Evolutionary conservation across 2,329 filamentous ascomycete genomes (phyloP), one percentile per base, ranked within the genome.

Genomic region (Seiridium unicorne): DNA sequence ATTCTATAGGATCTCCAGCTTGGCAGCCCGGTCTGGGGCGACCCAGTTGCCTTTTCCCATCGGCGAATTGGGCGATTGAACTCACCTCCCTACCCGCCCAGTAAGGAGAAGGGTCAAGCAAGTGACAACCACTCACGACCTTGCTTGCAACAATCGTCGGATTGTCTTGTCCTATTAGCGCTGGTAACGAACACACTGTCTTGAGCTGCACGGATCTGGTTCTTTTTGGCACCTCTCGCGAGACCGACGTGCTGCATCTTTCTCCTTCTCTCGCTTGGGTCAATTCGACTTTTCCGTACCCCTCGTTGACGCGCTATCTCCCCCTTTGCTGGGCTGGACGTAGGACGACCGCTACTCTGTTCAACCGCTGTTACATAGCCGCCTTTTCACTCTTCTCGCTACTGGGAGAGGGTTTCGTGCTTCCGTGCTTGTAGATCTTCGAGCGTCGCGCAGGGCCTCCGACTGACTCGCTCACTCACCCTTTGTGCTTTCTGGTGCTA

Each of bases 51-150:
- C 54, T 60, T 62, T 64, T 61, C 64, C 70, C 68, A 69, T 70
- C 68, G 69, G 70, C 73, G 72, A 73, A 74, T 75, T 74, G 71
- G 65, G 67, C 69, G 68, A 66, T 64, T 65, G 64, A 65, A 67
- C 64, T 69, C 57, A 66, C 66, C 65, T 68, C 64, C 67, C 64
- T 70, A 73, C 73, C 71, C 71, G 73, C 72, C 72, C 69, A 67
- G 63, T 60, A 60, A 44, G 44, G 47, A 69, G 67, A 62, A 62
- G 64, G 69, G 66, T 66, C 71, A 64, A 46, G 35, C 47, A 26
- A 49, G 26, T 10, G 47, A 31, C 49, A 51, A 72, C 74, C 74
- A 76, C 71, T 76, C 72, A 76, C 60, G 73, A 71, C 67, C 63
- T 65, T 66, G 67, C 68, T 66, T 67, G 67, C 71, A 57, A 66